Evolutionary conservation across 1,139 yeast genomes (phyloP), one percentile per base, ranked within the genome.

Genomic region (Lizanozyma gosingica): DNA sequence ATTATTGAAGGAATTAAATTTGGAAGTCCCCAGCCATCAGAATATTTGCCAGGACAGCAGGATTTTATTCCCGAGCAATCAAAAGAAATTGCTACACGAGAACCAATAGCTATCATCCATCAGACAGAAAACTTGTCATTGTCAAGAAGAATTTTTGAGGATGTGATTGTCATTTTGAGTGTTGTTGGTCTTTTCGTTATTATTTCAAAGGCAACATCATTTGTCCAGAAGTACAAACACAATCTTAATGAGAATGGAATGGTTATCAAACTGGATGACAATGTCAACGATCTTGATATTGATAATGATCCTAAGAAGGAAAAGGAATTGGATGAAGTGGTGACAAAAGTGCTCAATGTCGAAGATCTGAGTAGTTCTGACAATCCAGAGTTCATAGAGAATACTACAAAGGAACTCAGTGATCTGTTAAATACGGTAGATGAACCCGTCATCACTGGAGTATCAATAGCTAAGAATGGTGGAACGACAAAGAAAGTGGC

Each of bases 141-240:
- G 11, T 41, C 54, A 3, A 52, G 55, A 42, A 66, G 74, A 41
- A 57, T 76, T 17, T 47, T 73, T 34, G 83, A 78, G 51, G 78
- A 77, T 46, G 57, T 75, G 2, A 55, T 71, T 17, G 68, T 76
- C 15, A 57, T 76, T 33, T 39, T 67, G 15, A 52, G 68, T 41
- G 45, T 68, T 45, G 46, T 60, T 38, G 47, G 62, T 36, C 35
- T 62, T 39, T 42, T 65, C 40, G 49, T 59, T 42, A 45, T 63
- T 27, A 52, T 72, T 41, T 62, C 71, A 47, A 53, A 63, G 35
- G 33, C n/a, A 34, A 29, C 15, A 32, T 17, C 14, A 37, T 37
- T 8, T 34, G 33, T 32, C 35, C 38, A n/a, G 17, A 32, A 16
- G 22, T 16, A n/a, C 15, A 29, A 16, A 14, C n/a, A n/a, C 3